Evolutionary conservation across 495 filamentous ascomycete species (phyloP).

Genomic region (Penicillium malachiteum): DNA sequence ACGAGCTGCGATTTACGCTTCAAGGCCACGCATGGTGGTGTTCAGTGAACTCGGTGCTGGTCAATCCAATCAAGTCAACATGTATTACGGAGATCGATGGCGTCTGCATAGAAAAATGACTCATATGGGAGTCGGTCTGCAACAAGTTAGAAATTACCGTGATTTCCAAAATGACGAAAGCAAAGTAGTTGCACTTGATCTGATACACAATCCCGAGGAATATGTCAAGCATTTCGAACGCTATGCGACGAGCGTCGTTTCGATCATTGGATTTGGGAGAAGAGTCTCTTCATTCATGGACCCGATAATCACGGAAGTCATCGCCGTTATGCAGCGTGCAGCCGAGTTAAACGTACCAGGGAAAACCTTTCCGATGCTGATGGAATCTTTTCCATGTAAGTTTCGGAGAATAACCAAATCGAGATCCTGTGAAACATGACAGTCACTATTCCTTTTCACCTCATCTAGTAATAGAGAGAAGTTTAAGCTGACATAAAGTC

Average conservation of each 20-base stretch:
- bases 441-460: background rate
- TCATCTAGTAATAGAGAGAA: background rate
- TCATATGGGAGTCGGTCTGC: constrained; percentile 58
- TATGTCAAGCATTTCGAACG: constrained; percentile 43
- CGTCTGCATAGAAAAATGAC: constrained; percentile 61
- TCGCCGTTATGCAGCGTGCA: constrained; percentile 37
- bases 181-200: constrained; percentile 37
- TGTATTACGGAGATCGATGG: constrained; percentile 61
- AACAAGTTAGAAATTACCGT: constrained; percentile 59
- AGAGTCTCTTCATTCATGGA: constrained; percentile 34
- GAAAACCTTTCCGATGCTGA: constrained; percentile 59
- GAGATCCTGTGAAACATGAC: too few relatives aligned
- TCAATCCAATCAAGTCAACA: constrained; percentile 58
- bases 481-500: background rate
- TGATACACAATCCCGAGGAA: constrained; percentile 33
- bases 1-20: constrained; percentile 25
- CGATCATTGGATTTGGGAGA: constrained; percentile 42
- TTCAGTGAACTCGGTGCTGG: constrained; percentile 47
- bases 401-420: background rate
- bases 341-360: constrained; percentile 48
- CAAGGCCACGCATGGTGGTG: constrained; percentile 30
- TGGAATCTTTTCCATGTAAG: constrained; percentile 56
- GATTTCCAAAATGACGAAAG: constrained; percentile 59
- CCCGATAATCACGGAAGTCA: constrained; percentile 48
- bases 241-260: constrained; percentile 45